Percentiles rank a stretch among this genome's conserved stretches.
phyloP scores from a whole-genome alignment of 352 stramenopile species.

The Globisporangium parvum region DNA sequence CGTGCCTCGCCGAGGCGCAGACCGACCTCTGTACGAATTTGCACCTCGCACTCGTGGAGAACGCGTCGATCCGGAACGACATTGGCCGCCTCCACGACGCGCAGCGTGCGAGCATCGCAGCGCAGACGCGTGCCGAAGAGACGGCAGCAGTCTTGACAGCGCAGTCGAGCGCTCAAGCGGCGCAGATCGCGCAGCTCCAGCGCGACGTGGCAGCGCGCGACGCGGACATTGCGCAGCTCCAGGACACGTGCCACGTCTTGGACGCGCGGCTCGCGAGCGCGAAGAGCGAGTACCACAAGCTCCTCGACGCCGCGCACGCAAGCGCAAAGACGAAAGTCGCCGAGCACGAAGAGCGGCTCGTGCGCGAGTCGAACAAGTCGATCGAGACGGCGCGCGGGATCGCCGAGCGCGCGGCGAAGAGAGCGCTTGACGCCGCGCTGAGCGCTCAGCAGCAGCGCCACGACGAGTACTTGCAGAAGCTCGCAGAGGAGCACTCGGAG shows the following conservation, averaged over 20 bases:
- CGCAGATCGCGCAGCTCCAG: conserved; percentile 32
- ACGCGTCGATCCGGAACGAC: conserved; percentile 68
- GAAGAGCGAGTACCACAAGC: conserved; percentile 35
- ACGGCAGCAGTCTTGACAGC: conserved; percentile 14
- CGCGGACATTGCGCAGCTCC: conserved; percentile 26
- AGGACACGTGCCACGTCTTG: conserved; percentile 26
- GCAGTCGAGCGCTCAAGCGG: conserved; percentile 31
- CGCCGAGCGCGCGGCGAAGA: conserved; percentile 46
- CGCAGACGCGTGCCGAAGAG: conserved; percentile 22
- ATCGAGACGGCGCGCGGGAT: conserved; percentile 59
- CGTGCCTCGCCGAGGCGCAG: conserved; percentile 57
- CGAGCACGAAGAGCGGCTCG: conserved; percentile 57
- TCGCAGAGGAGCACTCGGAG: conserved; percentile 77
- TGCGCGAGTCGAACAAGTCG: conserved; percentile 74
- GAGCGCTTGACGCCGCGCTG: conserved; percentile 45
- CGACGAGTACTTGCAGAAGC: conserved; percentile 71
- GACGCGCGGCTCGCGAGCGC: conserved; percentile 27
- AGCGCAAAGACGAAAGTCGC: conserved; percentile 38
- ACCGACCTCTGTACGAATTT: conserved; percentile 52
- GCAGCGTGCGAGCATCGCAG: conserved; percentile 35
- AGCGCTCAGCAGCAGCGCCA: conserved; percentile 51
- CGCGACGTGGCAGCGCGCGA: conserved; percentile 29
- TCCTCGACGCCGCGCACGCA: conserved; percentile 41
- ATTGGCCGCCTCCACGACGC: conserved; percentile 45
- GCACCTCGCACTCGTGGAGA: conserved; percentile 67